These are phyloP conservation scores for Daldinia vernicosa DNA, from an alignment of 495 filamentous ascomycete genomes.

Conservation along the genomic window DNA sequence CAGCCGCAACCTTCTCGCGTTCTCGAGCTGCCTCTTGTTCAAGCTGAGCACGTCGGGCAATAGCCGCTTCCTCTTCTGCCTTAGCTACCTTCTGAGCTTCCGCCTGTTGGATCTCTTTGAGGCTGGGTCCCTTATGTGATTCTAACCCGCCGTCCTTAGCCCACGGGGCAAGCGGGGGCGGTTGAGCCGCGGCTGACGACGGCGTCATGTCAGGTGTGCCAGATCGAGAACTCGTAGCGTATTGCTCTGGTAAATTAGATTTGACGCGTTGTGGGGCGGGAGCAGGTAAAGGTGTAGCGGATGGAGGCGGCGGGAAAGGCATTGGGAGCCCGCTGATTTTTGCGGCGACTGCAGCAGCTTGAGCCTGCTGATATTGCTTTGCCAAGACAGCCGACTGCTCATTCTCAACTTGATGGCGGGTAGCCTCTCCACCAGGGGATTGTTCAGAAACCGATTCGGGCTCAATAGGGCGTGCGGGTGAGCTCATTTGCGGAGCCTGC, in stretches of 20 bases:
- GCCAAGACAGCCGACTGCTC: slow-evolving; percentile 62
- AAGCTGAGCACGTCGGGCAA: slow-evolving; percentile 76
- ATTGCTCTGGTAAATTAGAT: slow-evolving; percentile 83
- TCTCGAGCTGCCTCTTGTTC: slow-evolving; percentile 79
- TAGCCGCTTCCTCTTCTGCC: slow-evolving; percentile 82
- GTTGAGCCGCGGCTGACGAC: slow-evolving; percentile 51
- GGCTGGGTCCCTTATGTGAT: slow-evolving; percentile 83
- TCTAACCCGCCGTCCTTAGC: slow-evolving; percentile 80
- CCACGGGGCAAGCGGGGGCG: slow-evolving; percentile 88
- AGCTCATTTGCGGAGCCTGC: slow-evolving; percentile 13
- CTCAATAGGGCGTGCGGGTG: slow-evolving; percentile 13
- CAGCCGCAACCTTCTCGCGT: slow-evolving; percentile 69
- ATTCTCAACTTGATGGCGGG: slow-evolving; percentile 30
- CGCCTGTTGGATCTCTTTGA: slow-evolving; percentile 96
- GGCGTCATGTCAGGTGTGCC: slow-evolving; percentile 70
- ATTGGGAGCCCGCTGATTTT: slow-evolving; percentile 76
- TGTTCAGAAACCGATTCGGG: slow-evolving; percentile 3
- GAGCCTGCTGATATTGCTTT: slow-evolving; percentile 88
- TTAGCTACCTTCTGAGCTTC: slow-evolving; percentile 95
- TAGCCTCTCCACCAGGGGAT: slow-evolving; percentile 9
- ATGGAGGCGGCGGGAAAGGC: slow-evolving; percentile 68
- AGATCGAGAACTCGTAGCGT: slow-evolving; percentile 76
- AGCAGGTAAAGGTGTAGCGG: slow-evolving; percentile 79
- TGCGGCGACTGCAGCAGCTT: slow-evolving; percentile 53
- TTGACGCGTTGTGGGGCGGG: slow-evolving; percentile 85